Evolutionary conservation across 176 grass and related monocot genomes (phyloP).

Genomic region (Guadua angustifolia): DNA sequence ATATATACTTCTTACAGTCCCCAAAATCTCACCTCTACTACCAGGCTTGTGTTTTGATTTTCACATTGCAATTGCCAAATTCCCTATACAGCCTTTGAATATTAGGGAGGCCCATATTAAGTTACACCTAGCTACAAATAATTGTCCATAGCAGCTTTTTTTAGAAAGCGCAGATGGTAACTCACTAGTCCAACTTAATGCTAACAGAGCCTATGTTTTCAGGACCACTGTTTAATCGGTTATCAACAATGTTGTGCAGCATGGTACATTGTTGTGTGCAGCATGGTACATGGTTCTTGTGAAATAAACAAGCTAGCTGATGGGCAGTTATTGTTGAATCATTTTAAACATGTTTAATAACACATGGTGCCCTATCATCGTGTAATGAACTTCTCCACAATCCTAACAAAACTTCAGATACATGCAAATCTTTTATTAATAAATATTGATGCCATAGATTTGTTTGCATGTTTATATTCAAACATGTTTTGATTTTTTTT

Average conservation of each 20-base stretch:
- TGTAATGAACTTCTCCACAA: not conserved
- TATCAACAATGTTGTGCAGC: not conserved
- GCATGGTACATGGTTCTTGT: not conserved
- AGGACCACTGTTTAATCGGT: not conserved
- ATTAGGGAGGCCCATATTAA: not conserved
- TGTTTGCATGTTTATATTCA: not conserved
- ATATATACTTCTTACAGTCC: not conserved
- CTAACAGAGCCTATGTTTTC: not conserved
- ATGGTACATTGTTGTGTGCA: not conserved
- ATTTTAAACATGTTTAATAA: not conserved
- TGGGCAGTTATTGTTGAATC: not conserved
- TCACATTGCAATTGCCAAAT: not conserved
- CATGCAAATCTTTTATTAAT: not conserved
- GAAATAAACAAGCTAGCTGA: not conserved
- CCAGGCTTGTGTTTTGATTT: not conserved
- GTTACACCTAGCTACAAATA: not conserved
- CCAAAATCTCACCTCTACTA: not conserved
- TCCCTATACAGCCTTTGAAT: not conserved
- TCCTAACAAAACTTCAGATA: conserved; percentile 4
- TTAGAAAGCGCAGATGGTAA: not conserved
- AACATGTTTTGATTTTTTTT: not conserved
- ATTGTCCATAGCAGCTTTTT: not conserved
- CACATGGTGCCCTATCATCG: not conserved
- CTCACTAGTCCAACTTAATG: not conserved
- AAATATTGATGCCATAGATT: not conserved